Evolutionary conservation across 2,329 filamentous ascomycete species (phyloP), one percentile per base, ranked within the genome.

Genomic region (Trichoderma breve): DNA sequence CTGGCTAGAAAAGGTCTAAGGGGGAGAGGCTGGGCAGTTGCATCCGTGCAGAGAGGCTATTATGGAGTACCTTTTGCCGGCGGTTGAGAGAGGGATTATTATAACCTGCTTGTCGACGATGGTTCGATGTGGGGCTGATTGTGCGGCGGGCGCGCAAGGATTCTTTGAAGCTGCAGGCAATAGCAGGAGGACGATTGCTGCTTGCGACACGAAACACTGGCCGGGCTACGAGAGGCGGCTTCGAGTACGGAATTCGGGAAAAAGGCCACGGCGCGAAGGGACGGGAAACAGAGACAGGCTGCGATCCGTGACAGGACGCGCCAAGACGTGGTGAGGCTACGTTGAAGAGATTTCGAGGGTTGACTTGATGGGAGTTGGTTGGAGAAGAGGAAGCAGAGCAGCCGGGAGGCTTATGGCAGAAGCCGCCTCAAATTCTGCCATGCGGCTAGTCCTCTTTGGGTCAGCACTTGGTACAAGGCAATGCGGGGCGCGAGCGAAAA

Each of bases 121-220:
- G 71, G 55, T 72, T 68, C 60, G 64, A 70, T 64, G 71, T 70
- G 71, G 71, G 71, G 71, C 71, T 61, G 39, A 34, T 24, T 36
- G 66, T 66, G 47, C 51, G 43, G 66, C 30, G 66, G 57, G 57
- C 55, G 66, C 66, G 57, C 66, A 70, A 62, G 66, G 66, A 70
- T 70, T 34, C 57, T 53, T 34, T 62, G 66, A 61, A 36, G 66
- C 65, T 72, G 71, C 71, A 72, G 57, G 51, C n/a, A 53, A 65
- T 47, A 32, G 65, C 47, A 69, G 36, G 36, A 36, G 18, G 36
- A 51, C 43, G 68, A 63, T 15, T 32, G 39, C 39, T 47, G 66
- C 66, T 67, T 60, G 66, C 57, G 66, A 62, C 66, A 70, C 57
- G 57, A 61, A 36, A 26, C 43, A 30, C 28, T 18, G n/a, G 64